Conservation (phyloP, 352 stramenopile genomes). For the Globisporangium abappressorium region DNA sequence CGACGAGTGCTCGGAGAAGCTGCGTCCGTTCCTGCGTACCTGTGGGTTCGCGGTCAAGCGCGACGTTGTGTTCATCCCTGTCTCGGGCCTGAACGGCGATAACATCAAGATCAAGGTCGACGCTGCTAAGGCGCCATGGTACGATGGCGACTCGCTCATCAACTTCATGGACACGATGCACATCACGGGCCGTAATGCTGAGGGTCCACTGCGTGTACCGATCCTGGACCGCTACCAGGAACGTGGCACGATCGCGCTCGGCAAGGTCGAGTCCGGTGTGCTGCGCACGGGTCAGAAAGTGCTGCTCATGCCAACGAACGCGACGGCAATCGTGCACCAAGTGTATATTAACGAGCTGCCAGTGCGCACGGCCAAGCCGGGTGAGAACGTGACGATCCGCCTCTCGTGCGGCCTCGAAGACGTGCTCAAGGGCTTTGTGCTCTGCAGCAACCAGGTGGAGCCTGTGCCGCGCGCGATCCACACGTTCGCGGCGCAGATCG, state of each 20-base stretch:
- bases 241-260: constrained; percentile 95
- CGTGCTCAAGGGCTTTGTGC: constrained; percentile 91
- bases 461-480: constrained; percentile 59
- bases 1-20: constrained; percentile 92
- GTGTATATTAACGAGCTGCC: constrained; percentile 93
- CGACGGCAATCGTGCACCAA: constrained; percentile 59
- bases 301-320: constrained; percentile 93
- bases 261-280: constrained; percentile 97
- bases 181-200: constrained; percentile 88
- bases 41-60: constrained; percentile 98
- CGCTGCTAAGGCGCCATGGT: constrained; percentile 87
- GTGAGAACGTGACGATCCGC: constrained; percentile 98
- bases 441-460: constrained; percentile 75
- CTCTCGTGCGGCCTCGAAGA: constrained; percentile 87
- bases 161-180: constrained; percentile 91
- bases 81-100: constrained; percentile 94
- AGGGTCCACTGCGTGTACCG: constrained; percentile 92
- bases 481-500: constrained; percentile 91
- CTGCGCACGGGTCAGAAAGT: constrained; percentile 93
- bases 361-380: constrained; percentile 93
- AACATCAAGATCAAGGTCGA: constrained; percentile 94
- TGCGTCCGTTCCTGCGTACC: constrained; percentile 91
- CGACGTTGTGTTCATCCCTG: constrained; percentile 97
- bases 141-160: constrained; percentile 94
- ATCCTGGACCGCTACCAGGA: constrained; percentile 98